These are phyloP conservation scores for Danielia oregonensis DNA, from an alignment of 805 yeast genomes.

Conservation along the genomic window DNA sequence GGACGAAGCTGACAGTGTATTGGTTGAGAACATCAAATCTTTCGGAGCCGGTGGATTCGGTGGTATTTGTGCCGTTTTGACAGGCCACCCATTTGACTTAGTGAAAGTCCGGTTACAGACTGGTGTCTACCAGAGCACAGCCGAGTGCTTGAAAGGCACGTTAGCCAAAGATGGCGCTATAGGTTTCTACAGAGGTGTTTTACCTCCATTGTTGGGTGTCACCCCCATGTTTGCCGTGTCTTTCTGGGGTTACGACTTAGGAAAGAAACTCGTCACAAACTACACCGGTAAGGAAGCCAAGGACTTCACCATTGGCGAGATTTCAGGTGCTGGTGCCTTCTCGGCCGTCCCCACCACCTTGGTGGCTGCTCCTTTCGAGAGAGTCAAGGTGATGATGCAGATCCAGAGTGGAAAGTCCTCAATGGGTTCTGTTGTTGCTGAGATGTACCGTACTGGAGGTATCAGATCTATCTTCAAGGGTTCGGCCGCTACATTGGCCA, in stretches of 20 bases:
- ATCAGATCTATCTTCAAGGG: conserved; percentile 84
- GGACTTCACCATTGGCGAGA: conserved; percentile 59
- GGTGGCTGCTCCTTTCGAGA: conserved; percentile 96
- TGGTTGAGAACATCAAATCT: conserved; percentile 79
- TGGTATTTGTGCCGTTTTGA: conserved; percentile 90
- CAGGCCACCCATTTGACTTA: conserved; percentile 96
- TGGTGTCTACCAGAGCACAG: conserved; percentile 60
- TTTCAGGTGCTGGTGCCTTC: conserved; percentile 88
- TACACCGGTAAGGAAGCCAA: conserved; percentile 36
- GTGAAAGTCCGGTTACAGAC: conserved; percentile 91
- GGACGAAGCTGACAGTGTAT: conserved; percentile 45
- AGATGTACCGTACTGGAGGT: conserved; percentile 78
- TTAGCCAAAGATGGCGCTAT: conserved; percentile 66
- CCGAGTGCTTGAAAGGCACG: conserved; percentile 67
- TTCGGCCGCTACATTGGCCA: conserved; percentile 83
- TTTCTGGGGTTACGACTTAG: conserved; percentile 97
- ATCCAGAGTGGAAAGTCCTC: conserved; percentile 51
- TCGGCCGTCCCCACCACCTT: conserved; percentile 93
- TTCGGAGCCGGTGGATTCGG: conserved; percentile 94
- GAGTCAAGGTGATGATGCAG: conserved; percentile 92
- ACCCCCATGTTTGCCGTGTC: conserved; percentile 98
- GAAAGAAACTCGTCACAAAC: conserved; percentile 66
- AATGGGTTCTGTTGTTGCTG: conserved; percentile 59
- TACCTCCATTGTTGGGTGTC: conserved; percentile 93
- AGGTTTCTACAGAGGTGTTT: conserved; percentile 90